phyloP scores from a whole-genome alignment of 306 rosid genomes.

The Gillenia trifoliata region DNA sequence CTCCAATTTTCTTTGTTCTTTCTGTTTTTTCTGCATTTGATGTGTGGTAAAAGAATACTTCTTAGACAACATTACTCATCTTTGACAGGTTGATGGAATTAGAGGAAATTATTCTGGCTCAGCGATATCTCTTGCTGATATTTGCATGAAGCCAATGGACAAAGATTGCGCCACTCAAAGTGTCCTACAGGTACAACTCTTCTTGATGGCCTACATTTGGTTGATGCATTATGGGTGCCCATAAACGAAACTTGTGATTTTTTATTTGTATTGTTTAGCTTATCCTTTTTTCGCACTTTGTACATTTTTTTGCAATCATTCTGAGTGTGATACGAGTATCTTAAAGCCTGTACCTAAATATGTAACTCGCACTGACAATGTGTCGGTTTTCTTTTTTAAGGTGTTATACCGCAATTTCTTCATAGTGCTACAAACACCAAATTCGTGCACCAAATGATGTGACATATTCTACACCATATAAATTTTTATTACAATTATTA shows the following conservation, averaged over 20 bases:
- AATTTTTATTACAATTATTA: no score
- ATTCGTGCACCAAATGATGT: no score
- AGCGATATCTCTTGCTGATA: slow-evolving; percentile 68
- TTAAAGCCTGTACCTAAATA: not conserved
- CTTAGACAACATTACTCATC: slow-evolving; percentile 11
- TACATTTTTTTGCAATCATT: not conserved
- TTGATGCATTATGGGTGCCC: not conserved
- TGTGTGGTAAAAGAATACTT: not conserved
- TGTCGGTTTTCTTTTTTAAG: slow-evolving; percentile 4
- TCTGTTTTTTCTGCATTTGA: not conserved
- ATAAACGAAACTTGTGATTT: not conserved
- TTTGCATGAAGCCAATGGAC: slow-evolving; percentile 96
- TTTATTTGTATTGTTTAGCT: not conserved
- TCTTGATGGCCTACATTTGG: slow-evolving; percentile 16
- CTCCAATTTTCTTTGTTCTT: not conserved
- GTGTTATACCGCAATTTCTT: not conserved
- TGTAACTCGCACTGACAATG: no score
- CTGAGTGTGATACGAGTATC: not conserved
- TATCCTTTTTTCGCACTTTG: not conserved
- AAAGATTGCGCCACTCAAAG: slow-evolving; percentile 91
- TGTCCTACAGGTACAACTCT: slow-evolving; percentile 70
- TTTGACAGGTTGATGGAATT: slow-evolving; percentile 72
- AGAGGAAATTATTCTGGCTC: slow-evolving; percentile 72
- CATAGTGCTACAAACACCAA: no score
- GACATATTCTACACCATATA: no score